A percentile compares a stretch with the other conserved stretches of the same genome.
phyloP scores from a whole-genome alignment of 352 stramenopile genomes.

The Elongisporangium prolatum region DNA sequence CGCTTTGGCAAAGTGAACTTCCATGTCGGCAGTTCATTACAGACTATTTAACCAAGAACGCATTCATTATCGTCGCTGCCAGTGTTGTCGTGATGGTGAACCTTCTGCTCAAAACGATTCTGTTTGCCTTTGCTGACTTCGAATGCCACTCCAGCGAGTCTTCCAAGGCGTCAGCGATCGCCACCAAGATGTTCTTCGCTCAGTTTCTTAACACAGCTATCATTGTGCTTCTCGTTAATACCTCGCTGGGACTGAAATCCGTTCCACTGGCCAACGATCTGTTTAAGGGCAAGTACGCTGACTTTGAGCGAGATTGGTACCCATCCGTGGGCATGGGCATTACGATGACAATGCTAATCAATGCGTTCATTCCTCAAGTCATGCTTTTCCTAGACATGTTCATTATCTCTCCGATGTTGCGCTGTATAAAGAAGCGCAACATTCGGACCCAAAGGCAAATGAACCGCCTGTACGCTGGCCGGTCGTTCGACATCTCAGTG shows the following conservation, averaged over 20 bases:
- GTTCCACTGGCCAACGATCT: slow-evolving; percentile 51
- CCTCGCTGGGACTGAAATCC: slow-evolving; percentile 30
- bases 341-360: slow-evolving; percentile 85
- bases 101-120: slow-evolving; percentile 60
- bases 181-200: slow-evolving; percentile 73
- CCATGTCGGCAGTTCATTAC: slow-evolving; percentile 65
- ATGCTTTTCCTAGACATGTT: slow-evolving; percentile 59
- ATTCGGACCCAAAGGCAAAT: slow-evolving; percentile 73
- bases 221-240: slow-evolving; percentile 79
- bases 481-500: slow-evolving; percentile 68
- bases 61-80: slow-evolving; percentile 59
- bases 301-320: slow-evolving; percentile 87
- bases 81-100: slow-evolving; percentile 76
- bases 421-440: slow-evolving; percentile 26
- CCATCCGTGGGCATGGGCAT: slow-evolving; percentile 83
- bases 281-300: slow-evolving; percentile 70
- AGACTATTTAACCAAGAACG: slow-evolving; percentile 63
- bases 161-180: slow-evolving; percentile 61
- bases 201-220: slow-evolving; percentile 85
- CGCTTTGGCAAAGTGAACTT: slow-evolving; percentile 45
- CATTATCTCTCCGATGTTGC: slow-evolving; percentile 43
- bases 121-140: slow-evolving; percentile 63
- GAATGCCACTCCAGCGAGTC: slow-evolving; percentile 82
- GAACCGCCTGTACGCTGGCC: slow-evolving; percentile 72
- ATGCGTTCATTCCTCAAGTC: slow-evolving; percentile 63